A percentile compares a stretch with the other conserved stretches of the same genome.
Conservation (phyloP, 1,284 basidiomycete species). For the Trichosporon faecale region DNA sequence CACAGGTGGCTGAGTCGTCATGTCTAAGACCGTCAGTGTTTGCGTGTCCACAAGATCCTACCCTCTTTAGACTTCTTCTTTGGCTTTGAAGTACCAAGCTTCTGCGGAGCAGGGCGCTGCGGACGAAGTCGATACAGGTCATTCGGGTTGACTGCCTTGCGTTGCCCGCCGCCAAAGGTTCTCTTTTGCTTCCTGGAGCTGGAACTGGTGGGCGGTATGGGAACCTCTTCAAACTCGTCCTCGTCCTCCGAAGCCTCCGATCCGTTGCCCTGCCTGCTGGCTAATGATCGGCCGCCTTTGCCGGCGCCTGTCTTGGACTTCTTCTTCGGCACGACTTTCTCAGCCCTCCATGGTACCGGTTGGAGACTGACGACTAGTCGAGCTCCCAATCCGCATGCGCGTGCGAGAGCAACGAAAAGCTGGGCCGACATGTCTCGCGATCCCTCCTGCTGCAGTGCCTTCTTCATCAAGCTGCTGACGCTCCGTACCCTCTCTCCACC, state of each 20-base stretch:
- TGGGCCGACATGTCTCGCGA: conserved; percentile 85
- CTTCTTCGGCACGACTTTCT: conserved; percentile 45
- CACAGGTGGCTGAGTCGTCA: conserved; percentile 65
- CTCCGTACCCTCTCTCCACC: conserved; percentile 69
- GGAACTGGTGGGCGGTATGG: conserved; percentile 28
- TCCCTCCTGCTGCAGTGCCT: conserved; percentile 72
- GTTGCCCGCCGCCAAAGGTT: conserved; percentile 38
- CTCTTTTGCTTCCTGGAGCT: conserved; percentile 52
- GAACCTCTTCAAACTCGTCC: conserved; percentile 51
- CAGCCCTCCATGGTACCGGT: conserved; percentile 73
- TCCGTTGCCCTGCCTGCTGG: conserved; percentile 40
- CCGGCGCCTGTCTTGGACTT: conserved; percentile 35
- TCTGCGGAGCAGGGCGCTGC: conserved; percentile 31
- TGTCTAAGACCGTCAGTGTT: conserved; percentile 28
- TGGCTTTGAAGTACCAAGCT: conserved; percentile 33
- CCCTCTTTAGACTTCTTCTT: conserved; percentile 35
- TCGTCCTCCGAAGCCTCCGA: conserved; percentile 31
- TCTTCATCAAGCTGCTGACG: conserved; percentile 83
- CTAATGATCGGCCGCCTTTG: conserved; percentile 30
- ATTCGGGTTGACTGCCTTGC: conserved; percentile 39
- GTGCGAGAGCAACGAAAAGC: conserved; percentile 84
- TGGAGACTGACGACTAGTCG: conserved; percentile 87
- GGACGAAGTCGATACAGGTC: conserved; percentile 43
- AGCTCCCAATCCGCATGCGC: conserved; percentile 81
- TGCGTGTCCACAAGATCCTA: conserved; percentile 13